A percentile compares a stretch with the other conserved stretches of the same genome.
Conservation (phyloP, 305 asterid genomes). For the Euphrasia arctica region DNA sequence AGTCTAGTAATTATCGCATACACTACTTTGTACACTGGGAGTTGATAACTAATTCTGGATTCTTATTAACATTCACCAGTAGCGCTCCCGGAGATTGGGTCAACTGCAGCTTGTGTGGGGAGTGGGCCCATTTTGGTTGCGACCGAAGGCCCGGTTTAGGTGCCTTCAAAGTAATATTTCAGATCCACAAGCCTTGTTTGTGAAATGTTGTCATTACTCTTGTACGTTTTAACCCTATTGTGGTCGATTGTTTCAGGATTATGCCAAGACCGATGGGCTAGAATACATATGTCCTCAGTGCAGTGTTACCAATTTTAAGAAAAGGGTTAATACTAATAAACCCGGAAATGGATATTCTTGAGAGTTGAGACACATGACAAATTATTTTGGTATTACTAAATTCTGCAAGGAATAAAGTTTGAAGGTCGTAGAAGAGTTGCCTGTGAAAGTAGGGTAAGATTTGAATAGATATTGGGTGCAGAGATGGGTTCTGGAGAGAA, state of each 20-base stretch:
- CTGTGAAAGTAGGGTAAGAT: slow-evolving; percentile 21
- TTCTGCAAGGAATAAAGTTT: too few relatives aligned
- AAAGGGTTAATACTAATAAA: slow-evolving; percentile 54
- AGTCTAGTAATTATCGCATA: neutral
- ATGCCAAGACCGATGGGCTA: slow-evolving; percentile 97
- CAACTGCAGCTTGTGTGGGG: slow-evolving; percentile 95
- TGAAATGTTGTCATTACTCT: neutral
- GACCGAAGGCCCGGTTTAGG: slow-evolving; percentile 96
- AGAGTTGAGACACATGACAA: slow-evolving; percentile 24
- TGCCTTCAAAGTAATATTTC: slow-evolving; percentile 72
- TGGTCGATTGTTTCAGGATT: slow-evolving; percentile 53
- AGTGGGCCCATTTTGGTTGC: slow-evolving; percentile 99
- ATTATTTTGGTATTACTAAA: too few relatives aligned
- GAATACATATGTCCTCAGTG: slow-evolving; percentile 99
- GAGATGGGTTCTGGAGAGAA: slow-evolving; percentile 24
- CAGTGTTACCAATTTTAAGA: slow-evolving; percentile 79
- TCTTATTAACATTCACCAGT: slow-evolving; percentile 44
- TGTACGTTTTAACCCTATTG: too few relatives aligned
- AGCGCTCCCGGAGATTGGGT: slow-evolving; percentile 99
- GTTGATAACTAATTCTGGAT: slow-evolving; percentile 30
- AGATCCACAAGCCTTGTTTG: neutral
- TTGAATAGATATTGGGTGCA: slow-evolving; percentile 23
- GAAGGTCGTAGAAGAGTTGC: neutral
- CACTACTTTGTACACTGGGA: neutral
- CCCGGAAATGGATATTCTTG: slow-evolving; percentile 70